Conservation (phyloP, 208 protist genomes). For the Leishmania mexicana region DNA sequence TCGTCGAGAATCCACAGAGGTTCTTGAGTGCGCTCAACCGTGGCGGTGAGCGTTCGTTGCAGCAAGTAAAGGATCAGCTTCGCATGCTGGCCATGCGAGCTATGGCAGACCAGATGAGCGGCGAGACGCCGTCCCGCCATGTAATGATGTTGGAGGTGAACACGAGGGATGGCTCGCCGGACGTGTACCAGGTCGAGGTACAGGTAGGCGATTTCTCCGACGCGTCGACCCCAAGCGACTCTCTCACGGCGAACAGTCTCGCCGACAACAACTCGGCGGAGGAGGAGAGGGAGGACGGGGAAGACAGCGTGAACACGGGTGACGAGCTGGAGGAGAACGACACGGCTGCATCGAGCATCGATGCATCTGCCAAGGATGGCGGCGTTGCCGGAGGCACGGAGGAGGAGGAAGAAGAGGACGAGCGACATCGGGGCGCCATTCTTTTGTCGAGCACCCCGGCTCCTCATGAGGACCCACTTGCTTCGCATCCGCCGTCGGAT, state of each 20-base stretch:
- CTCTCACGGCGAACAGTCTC: not conserved
- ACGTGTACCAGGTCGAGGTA: conserved; percentile 32
- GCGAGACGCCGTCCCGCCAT: conserved; percentile 20
- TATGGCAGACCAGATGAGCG: conserved; percentile 31
- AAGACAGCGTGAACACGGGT: not conserved
- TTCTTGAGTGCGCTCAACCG: conserved; percentile 46
- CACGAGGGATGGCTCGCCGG: conserved; percentile 26
- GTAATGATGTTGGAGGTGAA: conserved; percentile 40
- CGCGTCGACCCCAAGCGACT: conserved; percentile 6
- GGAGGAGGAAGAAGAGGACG: conserved; percentile 3
- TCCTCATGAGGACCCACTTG: too few species aligned
- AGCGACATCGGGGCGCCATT: conserved; percentile 28
- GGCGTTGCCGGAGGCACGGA: not conserved
- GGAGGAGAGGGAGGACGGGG: conserved; percentile 10
- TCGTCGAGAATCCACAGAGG: conserved; percentile 40
- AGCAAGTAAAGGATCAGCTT: conserved; percentile 34
- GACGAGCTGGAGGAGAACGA: conserved; percentile 9
- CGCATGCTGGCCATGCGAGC: conserved; percentile 31
- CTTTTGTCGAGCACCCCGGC: not conserved
- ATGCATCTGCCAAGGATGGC: conserved; percentile 1
- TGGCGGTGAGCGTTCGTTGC: conserved; percentile 20
- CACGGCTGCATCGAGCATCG: not conserved
- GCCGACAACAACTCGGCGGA: not conserved
- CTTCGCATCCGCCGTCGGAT: not conserved
- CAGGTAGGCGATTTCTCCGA: conserved; percentile 33